Evolutionary conservation across 305 asterid species (phyloP), one percentile per base, ranked within the genome.

Genomic region (Ajuga reptans): DNA sequence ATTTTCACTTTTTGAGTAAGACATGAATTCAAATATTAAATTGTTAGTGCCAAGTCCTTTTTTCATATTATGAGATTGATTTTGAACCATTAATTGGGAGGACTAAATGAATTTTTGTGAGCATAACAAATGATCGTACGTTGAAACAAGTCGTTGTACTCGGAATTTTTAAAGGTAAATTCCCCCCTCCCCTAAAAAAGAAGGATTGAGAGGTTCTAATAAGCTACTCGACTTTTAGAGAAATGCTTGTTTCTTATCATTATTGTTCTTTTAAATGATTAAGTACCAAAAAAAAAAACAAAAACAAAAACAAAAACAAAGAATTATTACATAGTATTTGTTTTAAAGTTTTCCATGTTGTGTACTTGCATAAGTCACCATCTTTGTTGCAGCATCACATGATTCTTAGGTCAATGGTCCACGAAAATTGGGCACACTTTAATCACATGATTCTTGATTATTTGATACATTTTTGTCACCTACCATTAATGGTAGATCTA

Each of bases 401-500:
- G 85, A 72, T 71, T 71, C 76, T 57, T 71, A 56, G 74, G 60
- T 74, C 75, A 58, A 64, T 79, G 73, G 81, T 69, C 84, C 81
- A 64, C 77, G 9, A 12, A 52, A 56, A 60, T 16, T 56, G 73
- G 75, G 68, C 64, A 36, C 49, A 53, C 74, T 66, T 75, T 72
- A 11, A 55, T 76, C 84, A 77, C 82, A 77, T 74, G 82, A 55
- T 72, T 77, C 82, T 71, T 71, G 76, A 73, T 45, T 53, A 70
- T 60, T 70, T 74, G 49, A 43, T 65, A 65, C 29, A 56, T 33
- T 69, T 71, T 3, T 53, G 41, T 51, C 43, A 60, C 24, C 71
- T 49, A 55, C 27, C 71, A 75, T 72, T 53, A 41, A 58, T 64
- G 68, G 43, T 27, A 54, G 60, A 72, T 64, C 71, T 72, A 49